Base-by-base conservation (phyloP, 2,329 filamentous ascomycete species). In the Emergomyces pasteurianus region DNA sequence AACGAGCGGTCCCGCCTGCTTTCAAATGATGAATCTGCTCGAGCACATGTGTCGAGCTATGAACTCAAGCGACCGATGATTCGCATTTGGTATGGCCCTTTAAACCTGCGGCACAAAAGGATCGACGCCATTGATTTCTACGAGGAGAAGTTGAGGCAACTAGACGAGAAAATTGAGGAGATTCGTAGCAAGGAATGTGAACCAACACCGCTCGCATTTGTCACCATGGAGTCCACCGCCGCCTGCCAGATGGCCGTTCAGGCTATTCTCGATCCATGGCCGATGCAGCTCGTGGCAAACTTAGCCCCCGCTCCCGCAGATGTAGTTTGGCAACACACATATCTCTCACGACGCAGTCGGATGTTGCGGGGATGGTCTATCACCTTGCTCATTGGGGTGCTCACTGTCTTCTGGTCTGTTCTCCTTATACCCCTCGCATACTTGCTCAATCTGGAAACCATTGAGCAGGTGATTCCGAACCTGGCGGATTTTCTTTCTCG, bases 211-310 rank as follows among this genome's bases (percentile, higher is more conserved):
- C 82, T 95, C 63, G 95, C 95, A 0, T 96, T 99, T 73, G 89
- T 99, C 46, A 97, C 94, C 0, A 95, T 99, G 90, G 90, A 96
- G 76, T 94, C 90, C 3, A 94, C 96, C 57, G 89, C 92, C 16
- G 87, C 92, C 23, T 85, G 83, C 65, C 94, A 99, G 77, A 96
- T 97, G 91, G 90, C 92, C 28, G 90, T 96, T 50, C 94, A 99
- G 74, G 92, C 94, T 3, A 86, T 95, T 12, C 85, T 99, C 59
- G 92, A 97, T 70, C 91, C 94, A 3, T 87, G 89, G 12, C 94
- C 95, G 0, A 86, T 92, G 61, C 87, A 89, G 63, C 81, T 99
- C 6, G 79, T 96, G 59, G 92, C 92, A 9, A 92, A 90, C 62
- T 82, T 88, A 34, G 92, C 92, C 2, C 94, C 94, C 0, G 86